Evolutionary conservation across 192 early-diverging fungal genomes (phyloP), one percentile per base, ranked within the genome.

Genomic region (Coemansia sp.): DNA sequence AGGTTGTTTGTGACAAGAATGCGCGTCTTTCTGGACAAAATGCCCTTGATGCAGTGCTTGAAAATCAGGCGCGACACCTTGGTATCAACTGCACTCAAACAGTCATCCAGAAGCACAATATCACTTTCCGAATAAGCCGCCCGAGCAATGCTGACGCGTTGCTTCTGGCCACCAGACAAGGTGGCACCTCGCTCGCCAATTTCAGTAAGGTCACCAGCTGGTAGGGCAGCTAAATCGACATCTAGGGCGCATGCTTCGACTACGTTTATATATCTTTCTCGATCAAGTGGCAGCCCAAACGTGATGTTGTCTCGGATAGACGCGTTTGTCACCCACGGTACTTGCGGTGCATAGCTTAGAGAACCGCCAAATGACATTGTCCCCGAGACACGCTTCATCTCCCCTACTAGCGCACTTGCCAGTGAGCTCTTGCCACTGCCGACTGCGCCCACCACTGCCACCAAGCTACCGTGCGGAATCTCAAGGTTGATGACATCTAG

Each of bases 21-120:
- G 15, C 93, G 84, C 0, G 94, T 91, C 69, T 89, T 90, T 27
- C n/a, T 22, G n/a, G 72, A 69, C 10, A 77, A 38, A 20, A 74
- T 12, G 1, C 78, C 78, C 50, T 61, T 69, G 40, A 85, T 74
- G 52, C 84, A 88, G 16, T 86, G 77, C 27, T 74, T 75, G 55
- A 86, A 90, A 8, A 90, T 79, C 22, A 77, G 79, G 12, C 65
- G 66, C 6, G 86, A 85, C 0, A 82, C 80, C 18, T 75, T 78
- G 10, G 79, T 76, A 46, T 89, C 89, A 0, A 91, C 82, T 13
- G 85, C 83, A 22, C 80, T 84, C 10, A 97, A 81, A 7, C 90
- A 90, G 70, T 97, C 95, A 64, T 97, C 96, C 39, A 96, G 70
- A 3, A 97, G 71, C 40, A 94, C 80, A 9, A 90, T 89, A 49